Conservation (phyloP, 306 rosid species). For the Ziziphus jujuba region DNA sequence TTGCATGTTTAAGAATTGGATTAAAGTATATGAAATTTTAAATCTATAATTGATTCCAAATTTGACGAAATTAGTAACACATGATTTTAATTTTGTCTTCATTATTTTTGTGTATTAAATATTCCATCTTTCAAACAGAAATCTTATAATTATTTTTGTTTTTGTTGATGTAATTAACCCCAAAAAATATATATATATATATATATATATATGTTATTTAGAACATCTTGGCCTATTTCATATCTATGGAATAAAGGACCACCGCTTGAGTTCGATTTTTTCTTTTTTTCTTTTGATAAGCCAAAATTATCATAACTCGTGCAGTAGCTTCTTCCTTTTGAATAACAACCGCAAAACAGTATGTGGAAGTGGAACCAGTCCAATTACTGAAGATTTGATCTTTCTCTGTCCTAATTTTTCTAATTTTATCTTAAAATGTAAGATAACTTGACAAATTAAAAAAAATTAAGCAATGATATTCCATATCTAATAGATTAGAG, state of each 20-base stretch:
- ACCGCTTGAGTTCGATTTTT: background rate
- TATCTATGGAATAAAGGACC: background rate
- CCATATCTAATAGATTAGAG: conserved; percentile 4
- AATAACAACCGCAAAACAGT: conserved; percentile 14
- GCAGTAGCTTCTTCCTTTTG: conserved; percentile 19
- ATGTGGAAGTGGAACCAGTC: background rate
- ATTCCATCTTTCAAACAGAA: too few relatives aligned
- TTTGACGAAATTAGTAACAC: too few relatives aligned
- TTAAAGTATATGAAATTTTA: too few relatives aligned
- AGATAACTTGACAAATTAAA: conserved; percentile 8
- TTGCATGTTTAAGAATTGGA: too few relatives aligned
- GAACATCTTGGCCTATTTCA: too few relatives aligned
- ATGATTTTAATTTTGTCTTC: too few relatives aligned
- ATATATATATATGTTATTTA: too few relatives aligned
- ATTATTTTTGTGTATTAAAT: too few relatives aligned
- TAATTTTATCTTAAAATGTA: background rate
- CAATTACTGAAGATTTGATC: background rate
- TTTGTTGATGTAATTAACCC: too few relatives aligned
- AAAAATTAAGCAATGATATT: conserved; percentile 12
- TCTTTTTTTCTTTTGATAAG: background rate
- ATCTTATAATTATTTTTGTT: too few relatives aligned
- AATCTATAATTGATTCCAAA: too few relatives aligned
- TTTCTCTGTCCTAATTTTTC: background rate
- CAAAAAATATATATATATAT: too few relatives aligned
- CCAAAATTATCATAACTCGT: conserved; percentile 4